phyloP scores from a whole-genome alignment of 805 yeast genomes.

The Myxozyma lipomycoides region DNA sequence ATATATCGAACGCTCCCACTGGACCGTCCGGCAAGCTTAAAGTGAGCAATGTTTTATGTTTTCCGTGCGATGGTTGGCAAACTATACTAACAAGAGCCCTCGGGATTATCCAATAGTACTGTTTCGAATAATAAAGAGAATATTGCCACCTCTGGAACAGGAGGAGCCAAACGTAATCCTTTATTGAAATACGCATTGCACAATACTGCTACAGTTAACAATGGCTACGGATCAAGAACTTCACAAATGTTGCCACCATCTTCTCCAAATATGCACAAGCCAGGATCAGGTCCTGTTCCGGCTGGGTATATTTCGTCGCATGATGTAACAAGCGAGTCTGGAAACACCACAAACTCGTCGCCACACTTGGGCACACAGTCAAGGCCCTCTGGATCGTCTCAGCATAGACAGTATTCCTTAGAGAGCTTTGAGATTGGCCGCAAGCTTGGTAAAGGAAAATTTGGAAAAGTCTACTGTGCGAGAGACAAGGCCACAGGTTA shows the following conservation, averaged over 20 bases:
- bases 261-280: conserved; percentile 26
- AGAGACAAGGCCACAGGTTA: conserved; percentile 69
- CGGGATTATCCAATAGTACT: neutral
- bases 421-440: conserved; percentile 82
- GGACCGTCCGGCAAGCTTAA: neutral
- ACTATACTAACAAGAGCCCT: neutral
- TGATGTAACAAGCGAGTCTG: conserved; percentile 10
- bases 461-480: conserved; percentile 90
- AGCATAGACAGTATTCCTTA: conserved; percentile 40
- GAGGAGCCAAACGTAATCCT: conserved; percentile 24
- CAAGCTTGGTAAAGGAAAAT: conserved; percentile 86
- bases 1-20: too few species aligned
- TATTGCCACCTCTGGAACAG: conserved; percentile 1
- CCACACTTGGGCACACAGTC: conserved; percentile 5
- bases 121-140: conserved; percentile 18
- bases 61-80: neutral
- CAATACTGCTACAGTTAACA: conserved; percentile 4
- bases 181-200: conserved; percentile 25
- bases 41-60: neutral
- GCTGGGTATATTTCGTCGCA: conserved; percentile 19
- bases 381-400: conserved; percentile 7
- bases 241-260: conserved; percentile 27
- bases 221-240: conserved; percentile 3
- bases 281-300: conserved; percentile 9
- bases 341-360: conserved; percentile 2